phyloP scores from a whole-genome alignment of 2,329 filamentous ascomycete species.

The Sclerotinia spermophila region DNA sequence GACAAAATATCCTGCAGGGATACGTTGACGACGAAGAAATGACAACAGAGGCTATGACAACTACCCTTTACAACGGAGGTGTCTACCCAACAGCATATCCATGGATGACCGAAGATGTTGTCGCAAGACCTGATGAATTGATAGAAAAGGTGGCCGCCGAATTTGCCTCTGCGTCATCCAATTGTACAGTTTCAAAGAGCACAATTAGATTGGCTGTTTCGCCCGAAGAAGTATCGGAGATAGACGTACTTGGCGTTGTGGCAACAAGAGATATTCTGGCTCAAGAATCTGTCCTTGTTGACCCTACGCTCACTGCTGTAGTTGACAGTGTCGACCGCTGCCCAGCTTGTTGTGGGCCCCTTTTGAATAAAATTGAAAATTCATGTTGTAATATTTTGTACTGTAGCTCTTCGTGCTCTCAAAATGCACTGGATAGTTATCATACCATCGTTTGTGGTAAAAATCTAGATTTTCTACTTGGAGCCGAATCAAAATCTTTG shows the following conservation, averaged over 20 bases:
- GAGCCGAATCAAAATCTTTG: constrained; percentile 23
- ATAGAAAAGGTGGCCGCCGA: constrained; percentile 27
- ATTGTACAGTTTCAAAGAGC: constrained; percentile 29
- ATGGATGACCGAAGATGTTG: constrained; percentile 28
- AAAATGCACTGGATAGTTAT: constrained; percentile 31
- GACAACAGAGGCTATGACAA: constrained; percentile 16
- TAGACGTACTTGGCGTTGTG: constrained; percentile 30
- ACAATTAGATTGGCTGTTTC: constrained; percentile 23
- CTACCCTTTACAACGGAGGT: constrained; percentile 28
- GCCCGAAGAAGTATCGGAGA: constrained; percentile 20
- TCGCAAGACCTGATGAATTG: constrained; percentile 25
- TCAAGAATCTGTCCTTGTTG: constrained; percentile 26
- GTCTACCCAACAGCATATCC: constrained; percentile 32
- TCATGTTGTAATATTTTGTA: constrained; percentile 30
- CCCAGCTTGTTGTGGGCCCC: constrained; percentile 31
- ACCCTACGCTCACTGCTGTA: constrained; percentile 24
- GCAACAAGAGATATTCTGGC: constrained; percentile 26
- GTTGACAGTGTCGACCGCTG: constrained; percentile 25
- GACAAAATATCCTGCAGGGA: constrained; percentile 25
- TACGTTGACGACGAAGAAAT: constrained; percentile 27
- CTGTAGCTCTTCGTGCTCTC: constrained; percentile 33
- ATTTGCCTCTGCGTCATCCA: constrained; percentile 26
- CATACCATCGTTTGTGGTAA: constrained; percentile 34
- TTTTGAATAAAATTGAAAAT: constrained; percentile 24
- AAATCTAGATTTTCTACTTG: constrained; percentile 34